Evolutionary conservation across 192 early-diverging fungal species (phyloP).

Genomic region (Cetraspora pellucida): DNA sequence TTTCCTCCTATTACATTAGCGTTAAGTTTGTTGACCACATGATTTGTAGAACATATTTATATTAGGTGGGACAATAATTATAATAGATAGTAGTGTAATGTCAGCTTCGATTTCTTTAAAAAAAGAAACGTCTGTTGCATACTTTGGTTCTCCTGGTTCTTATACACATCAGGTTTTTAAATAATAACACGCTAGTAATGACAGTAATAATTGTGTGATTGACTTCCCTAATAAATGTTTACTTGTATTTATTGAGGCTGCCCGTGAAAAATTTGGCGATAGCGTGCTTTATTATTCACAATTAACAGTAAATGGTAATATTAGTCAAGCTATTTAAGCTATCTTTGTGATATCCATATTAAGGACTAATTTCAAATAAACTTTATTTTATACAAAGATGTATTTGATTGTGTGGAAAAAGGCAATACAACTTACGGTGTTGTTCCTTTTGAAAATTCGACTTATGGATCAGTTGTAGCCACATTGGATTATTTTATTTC

Average conservation of each 20-base stretch:
- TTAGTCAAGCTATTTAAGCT: background rate
- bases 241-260: background rate
- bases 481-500: conserved; percentile 82
- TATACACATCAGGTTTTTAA: conserved; percentile 83
- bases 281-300: conserved; percentile 72
- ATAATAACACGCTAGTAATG: conserved; percentile 26
- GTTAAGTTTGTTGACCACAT: no score
- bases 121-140: conserved; percentile 79
- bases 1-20: no score
- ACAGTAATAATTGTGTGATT: background rate
- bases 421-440: conserved; percentile 83
- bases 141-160: conserved; percentile 88
- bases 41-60: no score
- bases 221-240: background rate
- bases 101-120: conserved; percentile 54
- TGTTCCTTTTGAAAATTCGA: conserved; percentile 96
- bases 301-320: conserved; percentile 52
- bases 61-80: no score
- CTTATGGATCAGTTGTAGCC: conserved; percentile 79
- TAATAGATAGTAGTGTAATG: no score
- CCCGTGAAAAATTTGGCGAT: conserved; percentile 74
- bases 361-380: background rate
- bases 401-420: conserved; percentile 76
- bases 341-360: background rate
- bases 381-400: conserved; percentile 49